These are phyloP conservation scores for Starmerella potacharoeniae DNA, from an alignment of 805 yeast genomes.

Conservation along the genomic window DNA sequence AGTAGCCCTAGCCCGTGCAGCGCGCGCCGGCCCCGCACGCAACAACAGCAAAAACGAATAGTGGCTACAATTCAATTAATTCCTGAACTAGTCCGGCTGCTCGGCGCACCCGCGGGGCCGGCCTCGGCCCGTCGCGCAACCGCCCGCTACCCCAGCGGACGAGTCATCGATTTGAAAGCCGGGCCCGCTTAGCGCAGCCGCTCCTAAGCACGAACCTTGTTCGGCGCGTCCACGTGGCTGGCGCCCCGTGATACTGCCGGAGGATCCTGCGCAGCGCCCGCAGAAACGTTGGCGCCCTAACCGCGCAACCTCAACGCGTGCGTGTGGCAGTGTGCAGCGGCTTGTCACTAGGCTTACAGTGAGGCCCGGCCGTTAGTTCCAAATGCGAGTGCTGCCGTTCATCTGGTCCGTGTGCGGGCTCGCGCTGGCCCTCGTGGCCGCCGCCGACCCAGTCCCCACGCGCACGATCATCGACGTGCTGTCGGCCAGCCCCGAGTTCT, in stretches of 20 bases:
- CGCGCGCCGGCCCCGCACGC: too few relatives aligned
- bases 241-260: background rate
- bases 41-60: too few relatives aligned
- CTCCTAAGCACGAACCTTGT: background rate
- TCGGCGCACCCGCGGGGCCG: too few relatives aligned
- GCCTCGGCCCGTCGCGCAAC: too few relatives aligned
- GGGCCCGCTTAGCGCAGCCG: background rate
- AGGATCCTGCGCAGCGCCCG: background rate
- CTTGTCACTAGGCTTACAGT: background rate
- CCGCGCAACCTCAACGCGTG: background rate
- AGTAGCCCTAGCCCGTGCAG: conserved; percentile 5
- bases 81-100: too few relatives aligned
- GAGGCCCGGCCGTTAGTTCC: too few relatives aligned
- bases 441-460: conserved; percentile 17
- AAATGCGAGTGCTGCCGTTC: background rate
- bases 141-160: background rate
- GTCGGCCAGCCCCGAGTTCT: conserved; percentile 55
- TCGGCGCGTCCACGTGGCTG: background rate
- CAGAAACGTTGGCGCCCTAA: background rate
- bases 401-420: background rate
- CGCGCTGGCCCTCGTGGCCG: conserved; percentile 1
- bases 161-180: background rate
- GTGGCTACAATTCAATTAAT: too few relatives aligned
- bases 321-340: too few relatives aligned
- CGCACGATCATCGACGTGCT: conserved; percentile 48